Evolutionary conservation across 805 yeast species (phyloP).

Genomic region (Pichia kluyveri): DNA sequence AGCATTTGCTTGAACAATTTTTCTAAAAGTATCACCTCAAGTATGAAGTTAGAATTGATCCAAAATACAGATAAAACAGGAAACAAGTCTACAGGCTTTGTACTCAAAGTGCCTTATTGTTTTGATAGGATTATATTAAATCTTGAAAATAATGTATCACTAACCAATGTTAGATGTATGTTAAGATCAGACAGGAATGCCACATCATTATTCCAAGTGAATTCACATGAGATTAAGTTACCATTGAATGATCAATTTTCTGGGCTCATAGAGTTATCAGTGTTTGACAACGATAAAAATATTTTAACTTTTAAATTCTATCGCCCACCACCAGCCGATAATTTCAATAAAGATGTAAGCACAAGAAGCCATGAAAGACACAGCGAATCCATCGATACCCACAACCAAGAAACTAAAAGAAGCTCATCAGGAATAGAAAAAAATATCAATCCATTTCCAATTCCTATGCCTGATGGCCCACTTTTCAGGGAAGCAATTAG

Average conservation of each 20-base stretch:
- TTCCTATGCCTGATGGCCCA: conserved; percentile 31
- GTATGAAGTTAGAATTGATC: neutral
- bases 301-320: neutral
- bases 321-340: neutral
- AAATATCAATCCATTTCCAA: conserved; percentile 17
- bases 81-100: neutral
- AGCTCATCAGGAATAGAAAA: neutral
- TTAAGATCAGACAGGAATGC: neutral
- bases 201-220: neutral
- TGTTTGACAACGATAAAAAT: neutral
- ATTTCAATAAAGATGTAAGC: neutral
- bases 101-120: neutral
- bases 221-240: conserved; percentile 1
- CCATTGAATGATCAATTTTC: conserved; percentile 2
- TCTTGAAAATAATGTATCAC: neutral
- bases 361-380: too few species aligned
- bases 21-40: neutral
- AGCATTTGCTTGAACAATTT: neutral
- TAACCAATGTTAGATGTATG: neutral
- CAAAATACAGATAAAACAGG: neutral
- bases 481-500: conserved; percentile 21
- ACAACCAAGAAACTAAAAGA: neutral
- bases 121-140: conserved; percentile 3
- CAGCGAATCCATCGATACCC: neutral
- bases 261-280: neutral